phyloP scores from a whole-genome alignment of 148 eudicot species.

The Cornus florida region DNA sequence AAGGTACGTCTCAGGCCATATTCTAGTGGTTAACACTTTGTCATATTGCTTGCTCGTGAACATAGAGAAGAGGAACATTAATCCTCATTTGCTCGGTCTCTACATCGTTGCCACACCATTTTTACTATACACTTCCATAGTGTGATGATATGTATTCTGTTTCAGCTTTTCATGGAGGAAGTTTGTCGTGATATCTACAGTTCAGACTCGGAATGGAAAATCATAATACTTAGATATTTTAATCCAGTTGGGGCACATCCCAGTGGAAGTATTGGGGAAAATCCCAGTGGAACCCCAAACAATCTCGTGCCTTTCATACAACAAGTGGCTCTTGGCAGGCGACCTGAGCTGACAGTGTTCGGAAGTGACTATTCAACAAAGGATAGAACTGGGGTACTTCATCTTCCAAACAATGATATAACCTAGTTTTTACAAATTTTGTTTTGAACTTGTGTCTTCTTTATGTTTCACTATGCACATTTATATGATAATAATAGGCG shows the following conservation, averaged over 20 bases:
- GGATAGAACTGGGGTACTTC: slow-evolving; percentile 94
- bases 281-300: slow-evolving; percentile 89
- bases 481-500: no score
- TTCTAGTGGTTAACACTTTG: no score
- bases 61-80: no score
- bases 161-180: slow-evolving; percentile 95
- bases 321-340: slow-evolving; percentile 98
- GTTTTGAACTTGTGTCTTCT: no score
- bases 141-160: background rate
- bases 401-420: background rate
- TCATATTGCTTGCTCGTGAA: no score
- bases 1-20: slow-evolving; percentile 46
- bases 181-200: slow-evolving; percentile 72
- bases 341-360: slow-evolving; percentile 70
- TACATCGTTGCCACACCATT: no score
- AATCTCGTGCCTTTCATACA: slow-evolving; percentile 98
- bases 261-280: slow-evolving; percentile 92
- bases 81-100: no score
- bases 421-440: no score
- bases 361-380: slow-evolving; percentile 82
- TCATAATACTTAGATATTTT: slow-evolving; percentile 88
- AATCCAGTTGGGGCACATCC: slow-evolving; percentile 98
- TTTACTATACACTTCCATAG: no score
- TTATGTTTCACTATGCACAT: no score
- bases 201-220: slow-evolving; percentile 79